Evolutionary conservation across 2,329 filamentous ascomycete species (phyloP), one percentile per base, ranked within the genome.

Genomic region (Helicocarpus griseus): DNA sequence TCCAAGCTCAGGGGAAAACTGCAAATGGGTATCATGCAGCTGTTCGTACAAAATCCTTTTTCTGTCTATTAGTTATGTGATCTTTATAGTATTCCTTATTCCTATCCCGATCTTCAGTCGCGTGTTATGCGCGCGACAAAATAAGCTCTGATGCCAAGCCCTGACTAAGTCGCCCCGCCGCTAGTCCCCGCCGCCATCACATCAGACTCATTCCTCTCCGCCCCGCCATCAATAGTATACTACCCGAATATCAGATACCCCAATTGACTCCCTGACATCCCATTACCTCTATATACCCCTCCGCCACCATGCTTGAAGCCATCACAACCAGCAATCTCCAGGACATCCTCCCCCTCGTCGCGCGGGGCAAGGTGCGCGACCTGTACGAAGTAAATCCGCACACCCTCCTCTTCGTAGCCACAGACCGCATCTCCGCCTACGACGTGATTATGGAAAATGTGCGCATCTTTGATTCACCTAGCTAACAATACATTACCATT

Each of bases 401-500:
- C 52, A 85, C 81, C 2, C 79, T 95, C 4, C 83, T 95, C 52
- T 91, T 95, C 65, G 82, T 90, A 51, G 85, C 87, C 22, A 86
- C 87, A 13, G 90, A 96, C 73, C 85, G 93, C 59, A 93, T 96
- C 67, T 95, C 89, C 22, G 93, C 93, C 51, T 97, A 91, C 75
- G 91, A 97, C 77, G 89, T 94, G 60, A 82, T 95, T 60, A 83
- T 95, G 77, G 73, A 80, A 61, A 96, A 93, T 71, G 82, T 83
- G 66, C 63, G 69, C 36, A n/a, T n/a, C n/a, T n/a, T n/a, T n/a
- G n/a, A n/a, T n/a, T n/a, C n/a, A n/a, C n/a, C n/a, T n/a, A n/a
- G n/a, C n/a, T n/a, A n/a, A n/a, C n/a, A n/a, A n/a, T n/a, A n/a
- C n/a, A n/a, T n/a, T n/a, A n/a, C n/a, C n/a, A n/a, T n/a, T n/a